Percentiles rank a stretch among this genome's conserved stretches.
Evolutionary conservation across 441 rosid species (phyloP).

Genomic region (Macaranga tanarius): DNA sequence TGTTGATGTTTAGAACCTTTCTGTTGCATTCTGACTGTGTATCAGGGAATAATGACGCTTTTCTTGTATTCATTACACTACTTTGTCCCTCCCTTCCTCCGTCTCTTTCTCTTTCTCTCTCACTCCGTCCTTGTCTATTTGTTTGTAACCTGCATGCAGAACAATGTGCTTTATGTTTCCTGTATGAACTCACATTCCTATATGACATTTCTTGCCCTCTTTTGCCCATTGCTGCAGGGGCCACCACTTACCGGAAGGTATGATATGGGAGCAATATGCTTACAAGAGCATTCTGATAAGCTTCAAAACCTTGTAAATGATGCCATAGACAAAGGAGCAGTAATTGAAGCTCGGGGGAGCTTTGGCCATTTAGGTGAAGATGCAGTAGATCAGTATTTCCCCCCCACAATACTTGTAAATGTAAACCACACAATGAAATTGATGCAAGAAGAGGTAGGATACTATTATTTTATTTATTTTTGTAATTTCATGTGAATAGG

Average conservation of each 20-base stretch:
- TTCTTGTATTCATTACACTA: too few species aligned
- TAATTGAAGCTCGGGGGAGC: conserved; percentile 85
- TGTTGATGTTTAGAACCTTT: background rate
- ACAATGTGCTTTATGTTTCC: background rate
- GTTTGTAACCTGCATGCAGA: conserved; percentile 3
- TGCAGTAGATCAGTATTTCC: conserved; percentile 94
- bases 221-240: conserved; percentile 48
- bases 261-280: conserved; percentile 98
- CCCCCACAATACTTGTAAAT: conserved; percentile 82
- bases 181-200: background rate
- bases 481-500: conserved; percentile 1
- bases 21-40: background rate
- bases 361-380: conserved; percentile 88
- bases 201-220: background rate
- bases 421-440: conserved; percentile 85
- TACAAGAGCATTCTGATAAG: conserved; percentile 89
- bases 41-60: too few species aligned
- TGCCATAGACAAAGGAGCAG: conserved; percentile 91
- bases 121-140: too few species aligned
- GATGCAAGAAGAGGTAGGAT: conserved; percentile 96
- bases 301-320: conserved; percentile 84
- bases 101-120: too few species aligned
- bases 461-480: background rate
- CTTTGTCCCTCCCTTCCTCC: too few species aligned
- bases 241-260: conserved; percentile 87